These are phyloP conservation scores for Rubia balearica DNA, from an alignment of 305 asterid genomes.

Conservation along the genomic window DNA sequence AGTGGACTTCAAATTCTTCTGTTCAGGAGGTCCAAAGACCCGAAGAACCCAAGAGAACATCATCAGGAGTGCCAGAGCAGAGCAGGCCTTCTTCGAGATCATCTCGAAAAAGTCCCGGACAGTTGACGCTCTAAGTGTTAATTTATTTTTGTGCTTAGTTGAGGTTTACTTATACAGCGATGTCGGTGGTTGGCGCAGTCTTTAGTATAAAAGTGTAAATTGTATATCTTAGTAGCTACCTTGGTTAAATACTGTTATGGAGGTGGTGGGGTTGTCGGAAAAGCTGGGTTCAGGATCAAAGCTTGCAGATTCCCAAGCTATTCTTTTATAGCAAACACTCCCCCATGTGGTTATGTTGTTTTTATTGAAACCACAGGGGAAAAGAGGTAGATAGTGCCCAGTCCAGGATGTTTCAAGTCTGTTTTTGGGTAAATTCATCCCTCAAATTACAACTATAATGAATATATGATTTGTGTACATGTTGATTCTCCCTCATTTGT, in stretches of 20 bases:
- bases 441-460: not conserved
- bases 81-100: slow-evolving; percentile 61
- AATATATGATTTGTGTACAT: not conserved
- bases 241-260: slow-evolving; percentile 27
- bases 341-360: slow-evolving; percentile 74
- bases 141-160: slow-evolving; percentile 17
- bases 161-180: slow-evolving; percentile 25
- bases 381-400: slow-evolving; percentile 26
- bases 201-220: slow-evolving; percentile 49
- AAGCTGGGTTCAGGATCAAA: slow-evolving; percentile 26
- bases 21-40: slow-evolving; percentile 60
- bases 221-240: slow-evolving; percentile 66
- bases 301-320: slow-evolving; percentile 20
- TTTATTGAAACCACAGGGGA: slow-evolving; percentile 69
- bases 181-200: slow-evolving; percentile 17
- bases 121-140: slow-evolving; percentile 38
- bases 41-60: slow-evolving; percentile 45
- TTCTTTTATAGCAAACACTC: slow-evolving; percentile 31
- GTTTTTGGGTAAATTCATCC: slow-evolving; percentile 18
- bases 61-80: slow-evolving; percentile 38
- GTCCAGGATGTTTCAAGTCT: slow-evolving; percentile 32
- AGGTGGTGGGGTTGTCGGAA: slow-evolving; percentile 33
- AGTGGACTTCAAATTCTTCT: slow-evolving; percentile 1
- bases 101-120: slow-evolving; percentile 60
- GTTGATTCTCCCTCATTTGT: not conserved